Base-by-base conservation (phyloP, 306 rosid genomes). In the Malus sieversii region DNA sequence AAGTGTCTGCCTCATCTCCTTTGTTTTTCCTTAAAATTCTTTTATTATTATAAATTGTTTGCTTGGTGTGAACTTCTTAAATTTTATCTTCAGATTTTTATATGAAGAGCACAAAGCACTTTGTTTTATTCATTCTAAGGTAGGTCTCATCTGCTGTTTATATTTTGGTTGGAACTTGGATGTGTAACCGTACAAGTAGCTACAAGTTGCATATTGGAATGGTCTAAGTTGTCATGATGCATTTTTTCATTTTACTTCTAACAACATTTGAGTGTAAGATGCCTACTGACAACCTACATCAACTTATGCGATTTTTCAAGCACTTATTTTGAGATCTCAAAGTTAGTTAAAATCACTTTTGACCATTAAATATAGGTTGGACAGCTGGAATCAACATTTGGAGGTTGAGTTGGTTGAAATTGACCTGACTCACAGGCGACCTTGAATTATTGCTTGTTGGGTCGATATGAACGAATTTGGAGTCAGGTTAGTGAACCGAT, bases 1-100 rank as follows among this genome's bases (percentile, higher is more conserved):
- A 86, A 85, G 97, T 85, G 67, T 68, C 70, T 72, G 27, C 53
- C 48, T 55, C 45, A 23, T 71, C 48, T 53, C 6, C 40, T 42
- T 3, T 57, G 25, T 30, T 48, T 48, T 16, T 4, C 72, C 66
- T 60, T n/a, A 38, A 48, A 60, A 10, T 75, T 65, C 52, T 66
- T 76, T 33, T 77, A 2, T 22, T 79, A 52, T 62, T 70, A 8
- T 60, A 55, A 32, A 79, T 66, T 78, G 42, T 81, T 77, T 80
- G 74, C 73, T 82, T 86, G 80, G 86, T 64, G 76, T 85, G 79
- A 88, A 86, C 81, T 42, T 79, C 77, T 79, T 86, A 79, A 76
- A 74, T 89, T 84, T 85, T 80, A 77, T 85, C 79, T 76, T 85
- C 90, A 87, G 93, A 90, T 87, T 72, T 79, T 81, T 86, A 76